Evolutionary conservation across 805 yeast genomes (phyloP).

Genomic region (Metschnikowia reukaufii): DNA sequence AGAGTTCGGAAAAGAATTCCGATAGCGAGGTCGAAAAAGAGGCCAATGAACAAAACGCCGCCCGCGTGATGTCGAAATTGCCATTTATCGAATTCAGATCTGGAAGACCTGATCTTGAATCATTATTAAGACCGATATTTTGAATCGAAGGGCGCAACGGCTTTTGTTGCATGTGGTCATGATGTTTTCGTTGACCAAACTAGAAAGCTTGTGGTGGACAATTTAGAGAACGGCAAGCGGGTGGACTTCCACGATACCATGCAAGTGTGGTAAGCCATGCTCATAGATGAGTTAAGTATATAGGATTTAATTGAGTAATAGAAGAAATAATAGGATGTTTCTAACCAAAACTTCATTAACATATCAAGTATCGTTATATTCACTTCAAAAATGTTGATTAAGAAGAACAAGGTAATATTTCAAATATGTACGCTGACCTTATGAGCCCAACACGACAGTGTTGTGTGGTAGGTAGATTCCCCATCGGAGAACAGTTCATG

Average conservation of each 20-base stretch:
- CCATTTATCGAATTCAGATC: conserved; percentile 42
- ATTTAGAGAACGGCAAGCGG: conserved; percentile 45
- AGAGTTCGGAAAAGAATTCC: conserved; percentile 13
- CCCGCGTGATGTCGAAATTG: conserved; percentile 24
- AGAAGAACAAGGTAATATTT: too few relatives aligned
- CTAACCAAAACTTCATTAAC: too few relatives aligned
- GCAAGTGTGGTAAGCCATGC: conserved; percentile 55
- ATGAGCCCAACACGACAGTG: too few relatives aligned
- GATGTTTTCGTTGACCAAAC: conserved; percentile 55
- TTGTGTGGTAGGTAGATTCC: too few relatives aligned
- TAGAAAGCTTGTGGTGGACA: conserved; percentile 46
- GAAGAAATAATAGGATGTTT: background rate
- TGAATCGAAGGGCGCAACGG: conserved; percentile 39
- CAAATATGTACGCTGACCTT: too few relatives aligned
- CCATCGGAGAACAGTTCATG: too few relatives aligned
- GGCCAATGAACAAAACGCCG: conserved; percentile 14
- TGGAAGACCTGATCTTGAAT: conserved; percentile 44
- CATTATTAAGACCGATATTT: conserved; percentile 38
- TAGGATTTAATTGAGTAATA: too few relatives aligned
- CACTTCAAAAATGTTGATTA: too few relatives aligned
- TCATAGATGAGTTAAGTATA: too few relatives aligned
- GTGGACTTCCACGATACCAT: conserved; percentile 75
- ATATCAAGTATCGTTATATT: too few relatives aligned
- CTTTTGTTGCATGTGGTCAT: conserved; percentile 65
- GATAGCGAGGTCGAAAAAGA: conserved; percentile 8